Evolutionary conservation across 331 rosid genomes (phyloP).

Genomic region (Malus hybrid): DNA sequence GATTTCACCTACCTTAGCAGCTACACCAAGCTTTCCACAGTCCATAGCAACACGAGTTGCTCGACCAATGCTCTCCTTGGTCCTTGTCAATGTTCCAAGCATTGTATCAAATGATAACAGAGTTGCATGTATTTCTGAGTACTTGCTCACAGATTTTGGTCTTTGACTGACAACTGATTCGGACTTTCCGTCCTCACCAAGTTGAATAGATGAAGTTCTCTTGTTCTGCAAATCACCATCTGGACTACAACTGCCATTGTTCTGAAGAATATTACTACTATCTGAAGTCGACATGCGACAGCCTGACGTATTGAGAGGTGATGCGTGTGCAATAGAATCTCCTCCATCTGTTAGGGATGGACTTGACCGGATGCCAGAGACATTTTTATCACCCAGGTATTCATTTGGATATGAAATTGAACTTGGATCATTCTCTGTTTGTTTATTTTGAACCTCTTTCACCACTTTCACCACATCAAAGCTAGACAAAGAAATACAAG

Average conservation of each 20-base stretch:
- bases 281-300: slow-evolving; percentile 62
- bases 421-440: slow-evolving; percentile 28
- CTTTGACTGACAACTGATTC: slow-evolving; percentile 40
- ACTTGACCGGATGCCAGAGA: slow-evolving; percentile 39
- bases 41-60: slow-evolving; percentile 91
- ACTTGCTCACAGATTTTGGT: slow-evolving; percentile 38
- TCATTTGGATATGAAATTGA: slow-evolving; percentile 51
- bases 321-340: slow-evolving; percentile 50
- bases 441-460: slow-evolving; percentile 34
- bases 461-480: slow-evolving; percentile 10
- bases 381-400: slow-evolving; percentile 34
- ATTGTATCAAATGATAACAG: slow-evolving; percentile 66
- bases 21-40: slow-evolving; percentile 84
- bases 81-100: slow-evolving; percentile 80
- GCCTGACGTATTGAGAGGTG: slow-evolving; percentile 52
- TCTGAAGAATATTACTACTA: slow-evolving; percentile 55
- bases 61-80: slow-evolving; percentile 95
- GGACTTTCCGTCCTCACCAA: slow-evolving; percentile 37
- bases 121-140: slow-evolving; percentile 54
- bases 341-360: slow-evolving; percentile 58
- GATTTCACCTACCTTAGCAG: slow-evolving; percentile 52
- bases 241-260: slow-evolving; percentile 77
- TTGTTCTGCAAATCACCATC: slow-evolving; percentile 47
- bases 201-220: slow-evolving; percentile 29
- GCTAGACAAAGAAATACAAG: slow-evolving; percentile 29